Percentiles rank a stretch among this genome's conserved stretches.
Evolutionary conservation across 1,284 basidiomycete genomes (phyloP).

Genomic region (Irpex lacteus): DNA sequence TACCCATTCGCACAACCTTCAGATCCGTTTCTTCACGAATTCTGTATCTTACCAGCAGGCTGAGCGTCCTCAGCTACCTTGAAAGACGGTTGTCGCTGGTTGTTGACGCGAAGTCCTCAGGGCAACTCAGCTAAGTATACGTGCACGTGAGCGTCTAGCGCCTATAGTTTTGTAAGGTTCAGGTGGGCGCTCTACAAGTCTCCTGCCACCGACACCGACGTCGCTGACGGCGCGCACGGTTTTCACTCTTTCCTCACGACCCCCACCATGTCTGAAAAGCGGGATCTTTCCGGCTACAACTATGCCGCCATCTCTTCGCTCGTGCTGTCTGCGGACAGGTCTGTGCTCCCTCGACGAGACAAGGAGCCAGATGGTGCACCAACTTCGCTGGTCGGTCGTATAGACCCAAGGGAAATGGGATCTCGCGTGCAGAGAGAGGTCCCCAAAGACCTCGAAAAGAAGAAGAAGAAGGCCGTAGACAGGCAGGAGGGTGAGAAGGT

Average conservation of each 20-base stretch:
- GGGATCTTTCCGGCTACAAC: constrained; percentile 84
- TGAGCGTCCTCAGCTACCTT: no score
- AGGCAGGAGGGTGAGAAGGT: constrained; percentile 54
- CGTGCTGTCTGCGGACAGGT: constrained; percentile 80
- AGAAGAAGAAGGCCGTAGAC: constrained; percentile 80
- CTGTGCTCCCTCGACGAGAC: constrained; percentile 75
- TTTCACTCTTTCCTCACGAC: constrained; percentile 1
- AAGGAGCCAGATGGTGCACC: constrained; percentile 96
- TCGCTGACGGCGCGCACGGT: constrained; percentile 9
- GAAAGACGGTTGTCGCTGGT: no score
- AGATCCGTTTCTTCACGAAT: no score
- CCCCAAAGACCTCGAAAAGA: constrained; percentile 94
- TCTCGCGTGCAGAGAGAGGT: constrained; percentile 81
- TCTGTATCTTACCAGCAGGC: no score
- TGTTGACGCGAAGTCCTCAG: no score
- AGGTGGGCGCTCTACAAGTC: constrained; percentile 1
- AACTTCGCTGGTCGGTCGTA: constrained; percentile 89
- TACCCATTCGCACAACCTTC: no score
- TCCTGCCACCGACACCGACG: constrained; percentile 8
- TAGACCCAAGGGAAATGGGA: constrained; percentile 93
- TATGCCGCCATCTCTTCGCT: constrained; percentile 88
- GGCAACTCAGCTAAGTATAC: no score
- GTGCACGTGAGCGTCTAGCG: neutral
- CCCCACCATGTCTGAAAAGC: constrained; percentile 46
- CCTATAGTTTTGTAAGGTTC: neutral